Evolutionary conservation across 176 grass and related monocot species (phyloP).

Genomic region (Musa schizocarpa): DNA sequence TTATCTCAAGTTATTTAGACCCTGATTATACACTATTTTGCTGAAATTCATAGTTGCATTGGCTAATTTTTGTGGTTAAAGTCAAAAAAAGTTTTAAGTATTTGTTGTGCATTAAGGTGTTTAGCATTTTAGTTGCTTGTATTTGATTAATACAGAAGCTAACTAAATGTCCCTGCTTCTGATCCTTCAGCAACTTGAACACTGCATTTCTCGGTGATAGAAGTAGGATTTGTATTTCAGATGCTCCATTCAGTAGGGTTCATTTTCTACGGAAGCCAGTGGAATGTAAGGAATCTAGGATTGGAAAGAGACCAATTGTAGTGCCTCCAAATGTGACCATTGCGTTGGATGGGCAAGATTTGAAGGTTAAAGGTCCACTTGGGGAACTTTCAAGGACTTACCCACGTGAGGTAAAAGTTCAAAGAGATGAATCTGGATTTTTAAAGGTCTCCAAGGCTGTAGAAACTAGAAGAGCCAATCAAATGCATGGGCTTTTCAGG

Average conservation of each 20-base stretch:
- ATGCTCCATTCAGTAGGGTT: conserved; percentile 34
- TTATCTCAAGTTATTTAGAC: too few relatives aligned
- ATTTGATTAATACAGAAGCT: not conserved
- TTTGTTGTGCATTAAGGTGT: not conserved
- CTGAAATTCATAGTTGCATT: too few relatives aligned
- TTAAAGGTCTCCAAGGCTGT: conserved; percentile 57
- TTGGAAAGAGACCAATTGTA: conserved; percentile 74
- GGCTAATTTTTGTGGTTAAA: too few relatives aligned
- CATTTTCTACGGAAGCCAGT: conserved; percentile 49
- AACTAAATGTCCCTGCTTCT: not conserved
- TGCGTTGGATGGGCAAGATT: conserved; percentile 51
- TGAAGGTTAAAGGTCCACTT: conserved; percentile 86
- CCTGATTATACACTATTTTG: too few relatives aligned
- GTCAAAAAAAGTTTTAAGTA: too few relatives aligned
- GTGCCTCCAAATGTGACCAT: conserved; percentile 84
- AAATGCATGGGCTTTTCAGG: conserved; percentile 99
- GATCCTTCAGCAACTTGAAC: conserved; percentile 55
- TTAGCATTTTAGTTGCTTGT: not conserved
- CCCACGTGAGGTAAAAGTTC: conserved; percentile 65
- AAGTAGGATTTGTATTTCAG: conserved; percentile 25
- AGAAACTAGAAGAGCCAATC: conserved; percentile 74
- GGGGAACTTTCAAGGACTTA: conserved; percentile 70
- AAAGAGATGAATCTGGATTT: conserved; percentile 60
- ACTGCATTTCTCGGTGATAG: conserved; percentile 44
- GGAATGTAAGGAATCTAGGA: conserved; percentile 95